Evolutionary conservation across 148 eudicot species (phyloP), one percentile per base, ranked within the genome.

Genomic region (Arbutus unedo): DNA sequence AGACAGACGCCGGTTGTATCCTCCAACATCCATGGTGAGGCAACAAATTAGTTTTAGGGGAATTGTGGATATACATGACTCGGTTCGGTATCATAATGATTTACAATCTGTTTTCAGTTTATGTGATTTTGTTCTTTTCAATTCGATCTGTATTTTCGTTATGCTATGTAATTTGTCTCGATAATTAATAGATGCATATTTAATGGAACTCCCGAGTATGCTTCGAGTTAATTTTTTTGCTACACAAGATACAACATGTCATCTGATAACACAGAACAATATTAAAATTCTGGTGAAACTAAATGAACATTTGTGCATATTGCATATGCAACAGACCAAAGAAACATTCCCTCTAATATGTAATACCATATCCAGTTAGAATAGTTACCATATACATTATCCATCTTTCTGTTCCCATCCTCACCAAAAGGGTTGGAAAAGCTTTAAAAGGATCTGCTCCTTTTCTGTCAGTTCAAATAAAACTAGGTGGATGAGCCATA

Each of bases 361-460:
- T 4, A 56, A 11, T 15, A 68, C 31, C 45, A 38, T 18, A 68
- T 11, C 8, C 21, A 43, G 49, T 43, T 14, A 70, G 18, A 43
- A 43, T 4, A 41, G 48, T 43, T 41, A 38, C 48, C 21, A 43
- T 70, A 8, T 15, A 70, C 49, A 80, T 59, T 56, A 7, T 10
- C 38, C 47, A 74, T 67, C 79, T 79, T 25, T 48, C 60, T 64
- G 19, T 47, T 74, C 45, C 43, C 44, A 80, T 78, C 74, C 49
- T 82, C 47, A n/a, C 50, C 41, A 41, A 68, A 68, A 10, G 44
- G 6, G 48, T 70, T 41, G 48, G 19, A 41, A 25, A 70, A 70
- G 74, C 19, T 70, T 70, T 8, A 4, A 70, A 66, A 41, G 14
- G n/a, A 70, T 41, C 38, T 70, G n/a, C 19, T 38, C n/a, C 48